Percentiles rank a stretch among this genome's conserved stretches.
phyloP scores from a whole-genome alignment of 106 monocot species.

The Narthecium ossifragum region DNA sequence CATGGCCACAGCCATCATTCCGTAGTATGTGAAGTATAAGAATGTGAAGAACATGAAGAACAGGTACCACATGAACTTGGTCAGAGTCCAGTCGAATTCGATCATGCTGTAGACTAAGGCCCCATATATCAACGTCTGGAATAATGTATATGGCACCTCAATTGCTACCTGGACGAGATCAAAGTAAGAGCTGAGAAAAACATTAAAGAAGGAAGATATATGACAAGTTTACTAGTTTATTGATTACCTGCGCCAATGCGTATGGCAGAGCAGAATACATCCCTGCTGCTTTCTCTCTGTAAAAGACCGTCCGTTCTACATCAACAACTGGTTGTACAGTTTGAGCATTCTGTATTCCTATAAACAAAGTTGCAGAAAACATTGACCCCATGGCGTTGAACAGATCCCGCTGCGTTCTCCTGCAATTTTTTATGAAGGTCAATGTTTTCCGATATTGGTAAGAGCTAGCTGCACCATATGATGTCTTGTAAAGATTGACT shows the following conservation, averaged over 20 bases:
- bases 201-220: too few relatives aligned
- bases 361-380: neutral
- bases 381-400: constrained; percentile 11
- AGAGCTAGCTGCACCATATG: neutral
- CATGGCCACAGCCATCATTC: constrained; percentile 16
- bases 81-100: constrained; percentile 8
- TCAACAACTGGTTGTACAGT: constrained; percentile 7
- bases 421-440: neutral
- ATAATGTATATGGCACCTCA: constrained; percentile 12
- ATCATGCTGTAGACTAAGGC: constrained; percentile 17
- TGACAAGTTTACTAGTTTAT: neutral
- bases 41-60: constrained; percentile 20
- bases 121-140: constrained; percentile 12
- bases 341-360: neutral
- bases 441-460: neutral
- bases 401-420: neutral
- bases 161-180: constrained; percentile 8
- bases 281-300: constrained; percentile 13
- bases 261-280: constrained; percentile 9
- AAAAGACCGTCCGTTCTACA: constrained; percentile 8
- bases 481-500: neutral
- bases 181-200: too few relatives aligned
- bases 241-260: constrained; percentile 9
- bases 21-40: constrained; percentile 18
- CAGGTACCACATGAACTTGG: constrained; percentile 20